A percentile compares a stretch with the other conserved stretches of the same genome.
phyloP scores from a whole-genome alignment of 2,329 filamentous ascomycete species.

The Huntiella bhutanensis region DNA sequence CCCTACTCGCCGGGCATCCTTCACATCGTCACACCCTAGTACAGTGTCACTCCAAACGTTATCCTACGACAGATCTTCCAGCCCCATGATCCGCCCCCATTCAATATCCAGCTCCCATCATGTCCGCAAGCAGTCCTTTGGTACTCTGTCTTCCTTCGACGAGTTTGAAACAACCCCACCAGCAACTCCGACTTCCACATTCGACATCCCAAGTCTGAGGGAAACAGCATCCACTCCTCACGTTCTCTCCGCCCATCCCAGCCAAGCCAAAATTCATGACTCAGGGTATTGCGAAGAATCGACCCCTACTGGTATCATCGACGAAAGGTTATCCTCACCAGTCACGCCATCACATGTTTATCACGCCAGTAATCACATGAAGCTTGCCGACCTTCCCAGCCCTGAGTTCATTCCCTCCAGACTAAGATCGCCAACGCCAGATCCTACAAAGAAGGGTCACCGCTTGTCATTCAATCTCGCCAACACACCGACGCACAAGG shows the following conservation, averaged over 20 bases:
- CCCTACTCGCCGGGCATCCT: neutral
- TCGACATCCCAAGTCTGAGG: conserved; percentile 13
- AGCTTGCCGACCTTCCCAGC: neutral
- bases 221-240: conserved; percentile 14
- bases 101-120: conserved; percentile 1
- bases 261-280: conserved; percentile 1
- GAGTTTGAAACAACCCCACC: conserved; percentile 12
- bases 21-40: conserved; percentile 2
- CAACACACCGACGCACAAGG: neutral
- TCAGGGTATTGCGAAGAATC: neutral
- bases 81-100: neutral
- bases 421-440: neutral
- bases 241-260: conserved; percentile 8
- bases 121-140: conserved; percentile 5
- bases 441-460: neutral
- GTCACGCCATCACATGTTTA: neutral
- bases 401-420: no score
- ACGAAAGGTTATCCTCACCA: neutral
- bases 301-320: neutral
- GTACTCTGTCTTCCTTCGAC: conserved; percentile 8
- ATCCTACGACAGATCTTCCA: conserved; percentile 2
- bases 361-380: neutral
- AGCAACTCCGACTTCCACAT: conserved; percentile 14
- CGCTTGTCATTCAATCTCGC: no score
- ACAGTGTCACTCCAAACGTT: conserved; percentile 1